Evolutionary conservation across 163 green algal genomes (phyloP).

Genomic region (Volvox carteri): DNA sequence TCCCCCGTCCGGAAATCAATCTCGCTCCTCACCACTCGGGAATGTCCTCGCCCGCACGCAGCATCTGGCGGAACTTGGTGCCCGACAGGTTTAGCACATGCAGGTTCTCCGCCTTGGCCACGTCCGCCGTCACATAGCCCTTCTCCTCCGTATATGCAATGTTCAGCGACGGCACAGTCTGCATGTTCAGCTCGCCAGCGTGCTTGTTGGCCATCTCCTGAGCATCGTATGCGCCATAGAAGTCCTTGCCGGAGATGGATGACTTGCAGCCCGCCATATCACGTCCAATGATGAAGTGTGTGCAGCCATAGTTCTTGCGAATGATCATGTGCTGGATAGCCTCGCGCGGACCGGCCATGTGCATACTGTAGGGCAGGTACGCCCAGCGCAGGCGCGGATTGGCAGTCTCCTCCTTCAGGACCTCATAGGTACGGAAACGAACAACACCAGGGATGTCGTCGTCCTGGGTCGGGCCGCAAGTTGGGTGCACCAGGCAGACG

Average conservation of each 20-base stretch:
- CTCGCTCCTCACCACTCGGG: conserved; percentile 95
- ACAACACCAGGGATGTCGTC: conserved; percentile 85
- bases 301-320: conserved; percentile 96
- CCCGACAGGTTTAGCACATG: conserved; percentile 90
- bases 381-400: conserved; percentile 73
- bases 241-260: conserved; percentile 93
- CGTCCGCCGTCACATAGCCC: conserved; percentile 95
- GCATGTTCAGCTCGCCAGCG: conserved; percentile 93
- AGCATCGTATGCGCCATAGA: conserved; percentile 96
- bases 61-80: conserved; percentile 98
- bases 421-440: conserved; percentile 84
- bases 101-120: conserved; percentile 89
- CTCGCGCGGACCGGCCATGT: conserved; percentile 96
- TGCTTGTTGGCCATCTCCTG: conserved; percentile 90
- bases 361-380: conserved; percentile 98
- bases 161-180: conserved; percentile 96
- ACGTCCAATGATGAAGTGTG: conserved; percentile 84
- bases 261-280: conserved; percentile 98
- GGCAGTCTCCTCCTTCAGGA: conserved; percentile 77
- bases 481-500: conserved; percentile 83
- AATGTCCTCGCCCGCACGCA: conserved; percentile 91
- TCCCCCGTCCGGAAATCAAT: too few relatives aligned
- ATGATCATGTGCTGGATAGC: conserved; percentile 99
- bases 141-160: conserved; percentile 93
- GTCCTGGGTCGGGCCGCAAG: conserved; percentile 80